Evolutionary conservation across 2,329 filamentous ascomycete genomes (phyloP).

Genomic region (Talaromyces sp.): DNA sequence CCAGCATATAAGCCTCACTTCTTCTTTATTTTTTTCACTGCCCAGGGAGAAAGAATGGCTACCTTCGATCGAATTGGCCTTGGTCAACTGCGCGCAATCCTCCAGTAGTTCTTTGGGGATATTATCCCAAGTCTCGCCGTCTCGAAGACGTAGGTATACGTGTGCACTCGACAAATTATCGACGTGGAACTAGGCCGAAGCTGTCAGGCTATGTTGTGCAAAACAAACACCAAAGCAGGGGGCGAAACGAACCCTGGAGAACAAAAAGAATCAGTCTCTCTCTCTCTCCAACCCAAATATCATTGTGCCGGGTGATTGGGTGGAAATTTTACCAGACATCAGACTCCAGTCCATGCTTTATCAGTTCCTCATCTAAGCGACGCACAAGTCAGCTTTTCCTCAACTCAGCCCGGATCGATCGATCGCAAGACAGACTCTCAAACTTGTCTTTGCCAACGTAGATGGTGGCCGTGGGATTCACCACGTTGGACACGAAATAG

Average conservation of each 20-base stretch:
- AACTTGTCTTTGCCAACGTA: conserved; percentile 99
- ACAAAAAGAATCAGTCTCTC: conserved; percentile 4
- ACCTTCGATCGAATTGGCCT: conserved; percentile 98
- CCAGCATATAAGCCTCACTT: neutral
- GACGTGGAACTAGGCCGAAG: conserved; percentile 71
- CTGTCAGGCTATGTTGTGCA: neutral
- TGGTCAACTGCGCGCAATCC: conserved; percentile 95
- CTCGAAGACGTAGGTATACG: conserved; percentile 80
- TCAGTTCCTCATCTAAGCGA: conserved; percentile 80
- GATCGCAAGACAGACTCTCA: conserved; percentile 63
- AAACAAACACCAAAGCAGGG: conserved; percentile 7
- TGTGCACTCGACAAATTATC: conserved; percentile 97
- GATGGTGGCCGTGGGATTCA: conserved; percentile 76
- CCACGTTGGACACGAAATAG: conserved; percentile 85
- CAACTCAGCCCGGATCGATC: neutral
- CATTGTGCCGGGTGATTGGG: neutral
- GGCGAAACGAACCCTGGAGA: conserved; percentile 11
- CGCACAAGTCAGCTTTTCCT: neutral
- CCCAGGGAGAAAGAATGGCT: conserved; percentile 10
- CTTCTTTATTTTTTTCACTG: no score
- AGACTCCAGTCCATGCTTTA: conserved; percentile 88
- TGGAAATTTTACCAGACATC: conserved; percentile 69
- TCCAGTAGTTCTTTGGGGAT: conserved; percentile 69
- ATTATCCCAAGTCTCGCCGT: conserved; percentile 75
- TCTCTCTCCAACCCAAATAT: neutral